Evolutionary conservation across 192 early-diverging fungal species (phyloP), one percentile per base, ranked within the genome.

Genomic region (Umbelopsis isabellina): DNA sequence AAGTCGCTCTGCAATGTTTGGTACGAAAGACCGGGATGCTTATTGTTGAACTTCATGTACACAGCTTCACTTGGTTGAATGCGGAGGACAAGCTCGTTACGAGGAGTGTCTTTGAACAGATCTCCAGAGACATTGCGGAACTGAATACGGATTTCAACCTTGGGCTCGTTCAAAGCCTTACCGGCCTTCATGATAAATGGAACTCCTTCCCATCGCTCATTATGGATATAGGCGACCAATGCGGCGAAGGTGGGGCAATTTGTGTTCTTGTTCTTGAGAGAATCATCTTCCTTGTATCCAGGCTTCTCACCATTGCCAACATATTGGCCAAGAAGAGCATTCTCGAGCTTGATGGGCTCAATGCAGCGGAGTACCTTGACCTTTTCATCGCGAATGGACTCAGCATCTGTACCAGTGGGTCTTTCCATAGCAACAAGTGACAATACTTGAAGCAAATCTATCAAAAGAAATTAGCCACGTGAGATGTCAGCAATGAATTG

Each of bases 11-110:
- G 92, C 66, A 90, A 87, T 65, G 92, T 88, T 61, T 91, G 85
- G 79, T 88, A 87, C 11, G 92, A 92, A 50, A 97, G 86, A 18
- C 97, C 97, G 15, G 92, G 97, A 65, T 90, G 87, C 80, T 98
- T 98, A 88, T 95, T 97, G 77, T 91, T 94, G 70, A 96, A 91
- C 85, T 98, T 98, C 87, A 97, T 91, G 82, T 97, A 97, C 16
- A 98, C 90, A 2, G 97, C 93, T 77, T 99, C 97, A 67, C 91
- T 86, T 4, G 97, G 97, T 66, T 97, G 94, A 47, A 99, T 92
- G 49, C 95, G 91, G 61, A 98, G 86, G 15, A 99, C 95, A 46
- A 99, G 90, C 82, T 99, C 97, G 82, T 99, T 99, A 71, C 96
- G 92, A 8, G 91, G 84, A 61, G 92, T 70, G 67, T 80, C 83